Base-by-base conservation (phyloP, 2,329 filamentous ascomycete species). In the Fusarium acutatum region DNA sequence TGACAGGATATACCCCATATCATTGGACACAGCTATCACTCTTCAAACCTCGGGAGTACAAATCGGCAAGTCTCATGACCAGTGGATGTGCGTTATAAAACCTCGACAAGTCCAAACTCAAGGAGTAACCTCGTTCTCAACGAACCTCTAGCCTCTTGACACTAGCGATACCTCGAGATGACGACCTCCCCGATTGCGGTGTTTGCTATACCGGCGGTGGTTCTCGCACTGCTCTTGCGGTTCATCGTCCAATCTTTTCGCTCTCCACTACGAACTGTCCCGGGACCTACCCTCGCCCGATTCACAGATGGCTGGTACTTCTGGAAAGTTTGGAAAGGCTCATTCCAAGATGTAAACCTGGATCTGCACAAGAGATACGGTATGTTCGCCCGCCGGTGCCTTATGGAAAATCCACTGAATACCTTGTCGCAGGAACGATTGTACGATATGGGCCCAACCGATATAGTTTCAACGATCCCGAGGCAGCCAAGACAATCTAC, bases 401-500 rank as follows among this genome's bases (percentile, higher is more conserved):
- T 4, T 8, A 4, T 5, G 12, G 5, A 11, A 10, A 15, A 35
- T 26, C 17, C 3, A 6, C 30, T 69, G 8, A 41, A 13, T 5
- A 12, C 6, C 2, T 6, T 2, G 2, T 1, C 13, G 0, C 1
- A 71, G 71, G 71, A 5, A 10, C 34, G 0, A 35, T 72, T 15
- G 43, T 72, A 13, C 56, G 63, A 9, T 67, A 69, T 18, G 67
- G 63, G 0, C 71, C 71, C 0, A 72, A 69, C 1, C 63, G 67
- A 7, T 74, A 65, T 28, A 69, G 47, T 3, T 44, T 74, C 40
- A 56, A 56, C 6, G 44, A 74, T 1, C 67, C 43, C 1, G 50
- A 74, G 10, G 71, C 71, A 5, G 34, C 50, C 9, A 74, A 72
- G 22, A 43, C 32, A 12, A 74, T 74, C 37, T 74, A 74, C 20